Conservation (phyloP, 1,139 yeast species). For the Blastobotrys raffinosifermentans region DNA sequence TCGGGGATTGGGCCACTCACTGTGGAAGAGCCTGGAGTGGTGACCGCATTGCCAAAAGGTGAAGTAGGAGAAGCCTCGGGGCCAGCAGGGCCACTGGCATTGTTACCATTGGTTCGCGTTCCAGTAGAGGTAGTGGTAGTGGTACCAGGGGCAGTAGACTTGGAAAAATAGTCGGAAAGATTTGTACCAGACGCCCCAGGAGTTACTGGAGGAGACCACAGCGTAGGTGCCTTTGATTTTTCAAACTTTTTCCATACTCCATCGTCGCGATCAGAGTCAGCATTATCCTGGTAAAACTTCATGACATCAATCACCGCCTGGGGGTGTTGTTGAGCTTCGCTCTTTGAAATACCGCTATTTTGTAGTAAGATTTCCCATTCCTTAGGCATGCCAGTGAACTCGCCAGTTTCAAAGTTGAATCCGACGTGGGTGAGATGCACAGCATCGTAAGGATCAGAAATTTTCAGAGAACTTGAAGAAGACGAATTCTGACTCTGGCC, state of each 20-base stretch:
- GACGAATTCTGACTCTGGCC: slow-evolving; percentile 3
- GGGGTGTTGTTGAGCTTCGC: slow-evolving; percentile 85
- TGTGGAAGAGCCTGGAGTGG: slow-evolving; percentile 6
- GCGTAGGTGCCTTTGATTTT: slow-evolving; percentile 28
- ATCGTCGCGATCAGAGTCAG: slow-evolving; percentile 57
- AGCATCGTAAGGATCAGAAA: slow-evolving; percentile 85
- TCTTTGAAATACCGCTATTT: slow-evolving; percentile 79
- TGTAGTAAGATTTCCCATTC: slow-evolving; percentile 85
- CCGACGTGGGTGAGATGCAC: slow-evolving; percentile 94
- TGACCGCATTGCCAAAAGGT: slow-evolving; percentile 6
- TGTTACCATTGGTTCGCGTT: slow-evolving; percentile 1
- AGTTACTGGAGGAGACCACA: slow-evolving; percentile 15
- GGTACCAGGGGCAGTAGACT: slow-evolving; percentile 29
- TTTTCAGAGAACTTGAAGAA: slow-evolving; percentile 40
- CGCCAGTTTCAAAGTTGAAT: slow-evolving; percentile 73
- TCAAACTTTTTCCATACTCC: slow-evolving; percentile 72
- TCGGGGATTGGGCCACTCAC: slow-evolving; percentile 9
- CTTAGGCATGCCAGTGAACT: slow-evolving; percentile 82
- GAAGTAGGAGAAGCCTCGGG: slow-evolving; percentile 12
- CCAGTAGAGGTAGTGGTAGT: slow-evolving; percentile 20
- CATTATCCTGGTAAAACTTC: slow-evolving; percentile 71
- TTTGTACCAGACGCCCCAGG: slow-evolving; percentile 6
- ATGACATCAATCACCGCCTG: slow-evolving; percentile 93
- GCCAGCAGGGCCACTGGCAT: slow-evolving; percentile 1
- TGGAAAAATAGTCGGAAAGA: slow-evolving; percentile 17